These are phyloP conservation scores for Cyclotella kingstonii DNA, from an alignment of 108 stramenopile genomes.

Conservation along the genomic window DNA sequence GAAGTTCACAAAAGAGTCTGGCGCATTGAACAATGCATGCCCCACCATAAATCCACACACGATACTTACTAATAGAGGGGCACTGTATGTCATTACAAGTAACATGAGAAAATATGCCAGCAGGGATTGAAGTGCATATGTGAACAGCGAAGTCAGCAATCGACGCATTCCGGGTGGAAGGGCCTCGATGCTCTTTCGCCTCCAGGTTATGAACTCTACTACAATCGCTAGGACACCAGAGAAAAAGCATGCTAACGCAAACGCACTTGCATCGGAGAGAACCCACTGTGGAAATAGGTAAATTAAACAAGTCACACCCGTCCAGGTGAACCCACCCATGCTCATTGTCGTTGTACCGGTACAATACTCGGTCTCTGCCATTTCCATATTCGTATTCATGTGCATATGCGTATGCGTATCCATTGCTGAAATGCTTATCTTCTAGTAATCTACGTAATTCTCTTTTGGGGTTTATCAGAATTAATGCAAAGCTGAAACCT, in stretches of 20 bases:
- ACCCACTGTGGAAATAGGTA: conserved; percentile 68
- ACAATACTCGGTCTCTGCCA: too few species aligned
- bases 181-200: conserved; percentile 47
- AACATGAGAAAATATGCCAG: conserved; percentile 86
- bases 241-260: conserved; percentile 52
- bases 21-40: conserved; percentile 74
- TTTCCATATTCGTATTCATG: too few species aligned
- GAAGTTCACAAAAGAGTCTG: conserved; percentile 48
- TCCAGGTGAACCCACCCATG: conserved; percentile 85
- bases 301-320: conserved; percentile 68
- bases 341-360: conserved; percentile 84
- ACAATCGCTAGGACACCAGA: conserved; percentile 58
- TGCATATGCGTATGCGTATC: too few species aligned
- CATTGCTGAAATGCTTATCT: too few species aligned
- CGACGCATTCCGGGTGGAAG: conserved; percentile 43
- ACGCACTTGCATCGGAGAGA: conserved; percentile 51
- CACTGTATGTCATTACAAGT: conserved; percentile 78
- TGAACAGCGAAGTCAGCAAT: conserved; percentile 48
- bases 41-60: conserved; percentile 70
- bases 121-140: conserved; percentile 76
- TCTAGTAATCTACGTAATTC: too few species aligned
- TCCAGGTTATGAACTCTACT: conserved; percentile 54
- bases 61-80: conserved; percentile 59
- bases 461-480: too few species aligned
- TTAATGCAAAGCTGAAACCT: too few species aligned